Evolutionary conservation across 306 rosid species (phyloP), one percentile per base, ranked within the genome.

Genomic region (Cajanus cajan): DNA sequence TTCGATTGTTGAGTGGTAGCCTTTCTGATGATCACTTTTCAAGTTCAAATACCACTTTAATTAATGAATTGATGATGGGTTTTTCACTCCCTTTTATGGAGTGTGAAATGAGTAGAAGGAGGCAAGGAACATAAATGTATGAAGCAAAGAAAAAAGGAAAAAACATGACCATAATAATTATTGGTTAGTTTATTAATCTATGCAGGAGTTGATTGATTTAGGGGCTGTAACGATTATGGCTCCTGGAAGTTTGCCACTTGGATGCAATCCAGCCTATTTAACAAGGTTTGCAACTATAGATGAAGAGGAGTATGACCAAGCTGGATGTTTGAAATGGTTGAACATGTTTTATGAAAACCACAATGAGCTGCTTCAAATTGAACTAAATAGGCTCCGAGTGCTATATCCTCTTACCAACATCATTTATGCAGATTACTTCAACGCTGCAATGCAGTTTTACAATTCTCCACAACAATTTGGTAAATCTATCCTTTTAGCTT

Each of bases 161-260:
- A 58, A 58, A 58, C 8, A 25, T 28, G 31, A 28, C 31, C 31
- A 28, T 28, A 28, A 28, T 28, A 28, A 28, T 55, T 59, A 16
- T n/a, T 52, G 31, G 16, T 45, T 79, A 52, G 50, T 64, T 7
- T 15, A 13, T 58, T 64, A 40, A 59, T 50, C 44, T 25, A 12
- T 75, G 78, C 73, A 89, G 90, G 85, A 87, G 44, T 79, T 89
- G 84, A 83, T 89, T 78, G 76, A 85, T 36, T 16, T 83, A 71
- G 89, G 89, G 68, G 93, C 87, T n/a, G 69, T 82, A 31, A 85
- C 82, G 5, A 24, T 89, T 16, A 14, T 89, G 73, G 88, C 85
- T 63, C 93, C 93, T 7, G 90, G 93, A 67, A 89, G 4, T 74
- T 79, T 85, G 36, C 93, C 93, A 68, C 86, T 87, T 44, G 93